Evolutionary conservation across 768 basidiomycete species (phyloP), one percentile per base, ranked within the genome.

Genomic region (Kwoniella dendrophila): DNA sequence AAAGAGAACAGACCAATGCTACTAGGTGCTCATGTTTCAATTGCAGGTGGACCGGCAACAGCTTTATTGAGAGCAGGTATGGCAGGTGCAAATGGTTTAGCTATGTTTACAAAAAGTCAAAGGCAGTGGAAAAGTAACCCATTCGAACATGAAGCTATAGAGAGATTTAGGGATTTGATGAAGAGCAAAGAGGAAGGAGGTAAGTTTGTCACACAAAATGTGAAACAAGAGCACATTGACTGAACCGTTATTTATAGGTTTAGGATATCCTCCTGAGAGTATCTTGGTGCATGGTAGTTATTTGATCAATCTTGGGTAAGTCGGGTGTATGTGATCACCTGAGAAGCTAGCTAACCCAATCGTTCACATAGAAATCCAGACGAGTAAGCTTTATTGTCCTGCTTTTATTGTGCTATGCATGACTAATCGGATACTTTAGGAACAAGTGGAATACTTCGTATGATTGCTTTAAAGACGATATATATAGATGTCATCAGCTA

Each of bases 261-360:
- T 86, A 62, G 84, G 84, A 1, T 92, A 92, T 73, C 79, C 83
- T 0, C 78, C 83, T 2, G 79, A 80, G n/a, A 79, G 88, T 62
- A 82, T 92, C 1, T 79, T 94, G 2, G 90, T 90, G 0, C 92
- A 93, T 66, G 90, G 90, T 29, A 90, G 86, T 67, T 93, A 92
- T 74, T 83, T 93, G 29, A 84, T 92, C 50, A 93, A 93, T 71
- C 83, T 92, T 1, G 91, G 86, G 41, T 64, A 56, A 62, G 62
- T 68, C 40, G 8, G 55, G 16, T 6, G 48, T 33, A 0, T 10
- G 10, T 12, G 32, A 20, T 32, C 11, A 34, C n/a, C 49, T 5
- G 10, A 18, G 18, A 12, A n/a, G 24, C 8, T 14, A 49, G 47
- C 49, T 32, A 22, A 51, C 22, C 18, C 43, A 24, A 41, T 4